Conservation (phyloP, 805 yeast species). For the Lipomyces anomalus region DNA sequence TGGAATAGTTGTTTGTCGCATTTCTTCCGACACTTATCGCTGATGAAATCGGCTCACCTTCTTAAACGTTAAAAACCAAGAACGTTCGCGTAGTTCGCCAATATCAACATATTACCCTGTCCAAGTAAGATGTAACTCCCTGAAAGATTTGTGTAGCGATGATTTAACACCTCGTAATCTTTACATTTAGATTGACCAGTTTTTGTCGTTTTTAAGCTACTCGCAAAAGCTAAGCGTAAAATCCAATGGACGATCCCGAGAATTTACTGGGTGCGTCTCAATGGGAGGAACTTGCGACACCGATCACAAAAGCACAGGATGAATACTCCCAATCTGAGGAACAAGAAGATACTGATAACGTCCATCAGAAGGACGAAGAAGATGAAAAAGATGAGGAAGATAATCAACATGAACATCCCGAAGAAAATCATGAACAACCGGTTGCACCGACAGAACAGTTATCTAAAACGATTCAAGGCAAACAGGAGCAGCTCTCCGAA, state of each 20-base stretch:
- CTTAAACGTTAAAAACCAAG: too few species aligned
- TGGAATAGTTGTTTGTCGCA: too few species aligned
- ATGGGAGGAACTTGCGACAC: conserved; percentile 23
- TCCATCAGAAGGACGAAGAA: background rate
- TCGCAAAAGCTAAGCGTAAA: too few species aligned
- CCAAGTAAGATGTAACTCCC: too few species aligned
- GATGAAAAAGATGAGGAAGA: background rate
- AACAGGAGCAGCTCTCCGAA: conserved; percentile 2
- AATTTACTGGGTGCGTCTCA: conserved; percentile 17
- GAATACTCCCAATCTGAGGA: background rate
- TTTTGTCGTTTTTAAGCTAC: too few species aligned
- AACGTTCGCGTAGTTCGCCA: too few species aligned
- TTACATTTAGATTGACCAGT: too few species aligned
- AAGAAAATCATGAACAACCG: conserved; percentile 1
- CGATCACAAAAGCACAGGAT: conserved; percentile 1
- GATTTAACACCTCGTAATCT: too few species aligned
- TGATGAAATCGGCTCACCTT: too few species aligned
- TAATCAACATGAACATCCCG: background rate
- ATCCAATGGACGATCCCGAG: conserved; percentile 14
- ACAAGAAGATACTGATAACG: conserved; percentile 1
- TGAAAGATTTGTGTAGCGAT: too few species aligned
- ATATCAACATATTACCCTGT: too few species aligned
- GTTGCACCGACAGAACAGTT: background rate
- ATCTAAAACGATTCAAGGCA: background rate
- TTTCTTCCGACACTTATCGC: too few species aligned